Evolutionary conservation across 768 basidiomycete genomes (phyloP).

Genomic region (Chiua virens): DNA sequence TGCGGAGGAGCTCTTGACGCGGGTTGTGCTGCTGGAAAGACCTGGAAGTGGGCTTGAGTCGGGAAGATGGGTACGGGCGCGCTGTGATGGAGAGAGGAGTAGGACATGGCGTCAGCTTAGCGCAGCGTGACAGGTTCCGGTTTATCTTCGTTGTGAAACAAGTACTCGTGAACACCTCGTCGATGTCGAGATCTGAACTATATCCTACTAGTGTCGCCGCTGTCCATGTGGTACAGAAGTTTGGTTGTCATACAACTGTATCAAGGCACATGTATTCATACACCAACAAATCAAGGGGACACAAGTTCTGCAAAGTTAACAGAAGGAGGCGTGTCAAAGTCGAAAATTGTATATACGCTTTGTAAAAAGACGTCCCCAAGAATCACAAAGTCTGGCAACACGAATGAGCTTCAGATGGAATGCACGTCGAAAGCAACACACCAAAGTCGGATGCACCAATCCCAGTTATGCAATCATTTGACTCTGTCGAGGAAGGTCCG

Average conservation of each 20-base stretch:
- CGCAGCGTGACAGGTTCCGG: constrained; percentile 11
- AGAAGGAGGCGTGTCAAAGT: constrained; percentile 23
- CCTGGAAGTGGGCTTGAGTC: constrained; percentile 17
- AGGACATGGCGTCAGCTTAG: constrained; percentile 26
- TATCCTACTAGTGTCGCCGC: no score
- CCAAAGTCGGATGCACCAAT: constrained; percentile 17
- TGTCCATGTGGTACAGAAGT: no score
- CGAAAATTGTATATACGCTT: constrained; percentile 25
- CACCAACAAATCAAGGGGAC: not conserved
- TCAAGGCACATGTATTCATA: no score
- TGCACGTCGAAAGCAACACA: not conserved
- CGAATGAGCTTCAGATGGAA: not conserved
- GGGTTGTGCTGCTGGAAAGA: constrained; percentile 15
- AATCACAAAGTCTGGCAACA: constrained; percentile 17
- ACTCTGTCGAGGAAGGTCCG: constrained; percentile 24
- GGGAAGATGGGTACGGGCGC: constrained; percentile 12
- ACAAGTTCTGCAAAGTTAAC: constrained; percentile 38
- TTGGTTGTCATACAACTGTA: no score
- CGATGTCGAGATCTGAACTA: no score
- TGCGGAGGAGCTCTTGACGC: constrained; percentile 1
- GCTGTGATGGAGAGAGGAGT: constrained; percentile 22
- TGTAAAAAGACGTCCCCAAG: constrained; percentile 30
- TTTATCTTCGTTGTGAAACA: constrained; percentile 20
- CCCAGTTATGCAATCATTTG: constrained; percentile 32
- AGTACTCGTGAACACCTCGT: no score